Evolutionary conservation across 2,329 filamentous ascomycete species (phyloP), one percentile per base, ranked within the genome.

Genomic region (Tetracladium maxilliforme): DNA sequence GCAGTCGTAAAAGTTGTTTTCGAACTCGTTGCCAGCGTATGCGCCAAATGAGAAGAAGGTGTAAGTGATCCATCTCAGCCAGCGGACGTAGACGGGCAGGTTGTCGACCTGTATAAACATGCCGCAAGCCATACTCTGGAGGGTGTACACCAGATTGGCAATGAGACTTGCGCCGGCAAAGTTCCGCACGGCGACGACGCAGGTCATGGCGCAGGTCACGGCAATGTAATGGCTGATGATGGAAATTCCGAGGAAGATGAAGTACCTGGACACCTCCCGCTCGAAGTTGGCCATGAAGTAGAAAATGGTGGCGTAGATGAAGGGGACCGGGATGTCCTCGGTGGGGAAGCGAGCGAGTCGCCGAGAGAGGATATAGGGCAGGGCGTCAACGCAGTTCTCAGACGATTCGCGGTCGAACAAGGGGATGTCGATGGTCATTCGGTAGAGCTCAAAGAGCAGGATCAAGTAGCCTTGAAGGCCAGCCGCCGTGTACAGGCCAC

Each of bases 251-350:
- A 84, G 75, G 50, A 83, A 86, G 1, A 63, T 70, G 30, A 86
- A 72, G 45, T 83, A 84, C 27, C 75, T 67, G 2, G 40, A 48
- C 0, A 61, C 66, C 7, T 72, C 62, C 4, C 61, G 56, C 23
- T 78, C 67, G 36, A 83, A 80, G 1, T 76, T 77, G 6, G 70
- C 67, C 73, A 84, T 82, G 44, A 81, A 84, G 45, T 84, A 86
- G 40, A 72, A 74, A 6, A 84, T 73, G 3, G 71, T 49, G 6
- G 71, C 71, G 40, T 75, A 84, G 4, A 82, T 43, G 10, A 82
- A 59, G 0, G 78, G 78, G 2, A 82, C 75, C 0, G 76, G 74
- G 1, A 84, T 40, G 39, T 84, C 78, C 41, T 86, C 78, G 1
- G 76, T 69, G 3, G 73, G 57, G 13, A 83, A 49, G 6, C 76